Percentiles rank a stretch among this genome's conserved stretches.
Conservation (phyloP, 208 protist species). For the Vickermania spadyakhi region DNA sequence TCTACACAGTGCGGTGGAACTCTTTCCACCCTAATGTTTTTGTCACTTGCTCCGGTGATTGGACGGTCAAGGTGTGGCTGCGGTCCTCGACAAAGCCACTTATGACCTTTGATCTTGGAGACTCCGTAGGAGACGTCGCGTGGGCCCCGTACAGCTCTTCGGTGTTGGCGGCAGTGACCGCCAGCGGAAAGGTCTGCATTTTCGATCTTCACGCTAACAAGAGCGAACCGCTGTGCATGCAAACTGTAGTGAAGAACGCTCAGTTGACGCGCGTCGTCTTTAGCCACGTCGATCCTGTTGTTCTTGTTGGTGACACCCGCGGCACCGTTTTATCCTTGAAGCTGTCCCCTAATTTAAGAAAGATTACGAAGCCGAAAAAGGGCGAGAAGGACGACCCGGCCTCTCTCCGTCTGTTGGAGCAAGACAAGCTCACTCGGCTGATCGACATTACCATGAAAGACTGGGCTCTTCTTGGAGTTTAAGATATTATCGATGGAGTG, state of each 20-base stretch:
- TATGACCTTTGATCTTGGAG: constrained; percentile 94
- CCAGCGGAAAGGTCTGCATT: constrained; percentile 91
- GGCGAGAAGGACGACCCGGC: constrained; percentile 57
- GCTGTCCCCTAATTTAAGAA: constrained; percentile 93
- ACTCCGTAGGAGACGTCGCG: constrained; percentile 92
- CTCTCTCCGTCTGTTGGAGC: constrained; percentile 58
- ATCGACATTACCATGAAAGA: constrained; percentile 90
- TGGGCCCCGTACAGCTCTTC: constrained; percentile 96
- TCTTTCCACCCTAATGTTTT: constrained; percentile 93
- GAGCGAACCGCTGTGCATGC: constrained; percentile 92
- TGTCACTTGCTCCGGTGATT: constrained; percentile 94
- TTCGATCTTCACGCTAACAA: constrained; percentile 94
- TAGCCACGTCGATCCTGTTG: constrained; percentile 86
- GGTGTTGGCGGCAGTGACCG: constrained; percentile 95
- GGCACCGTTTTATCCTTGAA: constrained; percentile 93
- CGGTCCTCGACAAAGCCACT: constrained; percentile 73
- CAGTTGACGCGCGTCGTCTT: constrained; percentile 96
- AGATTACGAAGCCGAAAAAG: constrained; percentile 63
- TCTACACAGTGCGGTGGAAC: constrained; percentile 96
- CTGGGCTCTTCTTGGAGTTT: constrained; percentile 52
- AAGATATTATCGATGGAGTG: no score
- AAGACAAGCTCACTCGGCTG: constrained; percentile 84
- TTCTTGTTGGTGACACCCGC: constrained; percentile 94
- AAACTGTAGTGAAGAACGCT: constrained; percentile 95
- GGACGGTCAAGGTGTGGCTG: constrained; percentile 97